Conservation (phyloP, 176 grass and related monocot genomes). For the Hordeum marinum region DNA sequence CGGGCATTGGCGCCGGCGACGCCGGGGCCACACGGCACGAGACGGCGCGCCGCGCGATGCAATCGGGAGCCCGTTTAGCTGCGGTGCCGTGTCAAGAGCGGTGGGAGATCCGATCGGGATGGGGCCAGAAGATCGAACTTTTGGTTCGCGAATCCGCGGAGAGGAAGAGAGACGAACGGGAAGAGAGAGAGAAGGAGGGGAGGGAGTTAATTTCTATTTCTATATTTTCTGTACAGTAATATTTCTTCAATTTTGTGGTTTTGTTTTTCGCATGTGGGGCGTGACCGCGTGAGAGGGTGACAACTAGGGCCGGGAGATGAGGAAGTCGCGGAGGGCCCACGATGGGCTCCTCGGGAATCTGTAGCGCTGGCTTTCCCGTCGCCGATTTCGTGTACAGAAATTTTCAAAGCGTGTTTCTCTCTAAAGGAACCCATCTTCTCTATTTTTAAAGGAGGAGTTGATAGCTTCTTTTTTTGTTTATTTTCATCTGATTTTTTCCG, state of each 20-base stretch:
- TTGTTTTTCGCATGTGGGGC: neutral
- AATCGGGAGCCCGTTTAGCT: neutral
- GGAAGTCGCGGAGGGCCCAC: slow-evolving; percentile 31
- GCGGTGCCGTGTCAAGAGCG: neutral
- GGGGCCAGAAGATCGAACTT: neutral
- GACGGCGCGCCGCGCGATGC: neutral
- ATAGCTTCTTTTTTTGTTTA: too few species aligned
- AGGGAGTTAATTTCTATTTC: slow-evolving; percentile 21
- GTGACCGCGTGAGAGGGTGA: slow-evolving; percentile 5
- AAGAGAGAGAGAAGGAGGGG: neutral
- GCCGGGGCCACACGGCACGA: slow-evolving; percentile 1
- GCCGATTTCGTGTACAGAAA: too few species aligned
- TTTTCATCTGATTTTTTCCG: too few species aligned
- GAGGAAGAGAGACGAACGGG: slow-evolving; percentile 7
- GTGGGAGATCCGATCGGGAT: neutral
- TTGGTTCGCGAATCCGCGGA: slow-evolving; percentile 18
- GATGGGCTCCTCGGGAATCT: neutral
- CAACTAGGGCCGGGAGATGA: neutral
- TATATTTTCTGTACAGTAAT: neutral
- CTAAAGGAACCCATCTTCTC: too few species aligned
- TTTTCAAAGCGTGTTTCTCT: too few species aligned
- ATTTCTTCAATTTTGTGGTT: neutral
- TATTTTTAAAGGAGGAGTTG: too few species aligned
- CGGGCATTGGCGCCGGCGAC: slow-evolving; percentile 14
- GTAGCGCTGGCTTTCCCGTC: neutral